Evolutionary conservation across 2,329 filamentous ascomycete species (phyloP), one percentile per base, ranked within the genome.

Genomic region (Claviceps lovelessii): DNA sequence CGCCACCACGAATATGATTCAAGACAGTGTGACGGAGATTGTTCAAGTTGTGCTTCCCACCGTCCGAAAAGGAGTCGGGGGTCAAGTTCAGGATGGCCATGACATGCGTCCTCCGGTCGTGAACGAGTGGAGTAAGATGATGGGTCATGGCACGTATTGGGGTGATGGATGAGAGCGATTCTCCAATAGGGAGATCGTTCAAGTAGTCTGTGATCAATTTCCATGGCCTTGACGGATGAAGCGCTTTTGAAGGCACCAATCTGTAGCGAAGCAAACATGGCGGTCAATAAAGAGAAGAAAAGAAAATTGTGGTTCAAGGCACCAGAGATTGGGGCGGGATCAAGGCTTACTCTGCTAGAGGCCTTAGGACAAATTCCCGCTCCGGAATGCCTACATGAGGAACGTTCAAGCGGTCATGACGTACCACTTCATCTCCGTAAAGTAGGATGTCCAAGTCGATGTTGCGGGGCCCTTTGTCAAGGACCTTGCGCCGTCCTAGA

Each of bases 71-170:
- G 10, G 91, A 97, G 71, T 98, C 91, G 0, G 91, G 91, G 0
- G 93, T 97, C 53, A 95, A 73, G 69, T 98, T 98, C 49, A 97
- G 76, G 59, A 98, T 95, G 54, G 87, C 88, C 93, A 98, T 98
- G 61, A 96, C 72, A 49, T 82, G 81, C 0, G 91, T 96, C 53
- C 73, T 75, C 50, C 84, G 79, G 49, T 76, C 73, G 7, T 76
- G 70, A 37, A 73, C 71, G 35, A 81, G 70, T 19, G 86, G 76
- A 52, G 80, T 79, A 44, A 93, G 70, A 1, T 81, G 73, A 11
- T 75, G 68, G 5, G 66, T 56, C 3, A 67, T 66, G 6, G 68
- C 49, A 2, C 74, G 75, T 41, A 84, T 67, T 2, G 80, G 80
- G 1, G 80, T 83, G 52, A 84, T 66, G 15, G 81, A 78, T 3